phyloP scores from a whole-genome alignment of 2,329 filamentous ascomycete genomes.

The Trichoderma polysporum region DNA sequence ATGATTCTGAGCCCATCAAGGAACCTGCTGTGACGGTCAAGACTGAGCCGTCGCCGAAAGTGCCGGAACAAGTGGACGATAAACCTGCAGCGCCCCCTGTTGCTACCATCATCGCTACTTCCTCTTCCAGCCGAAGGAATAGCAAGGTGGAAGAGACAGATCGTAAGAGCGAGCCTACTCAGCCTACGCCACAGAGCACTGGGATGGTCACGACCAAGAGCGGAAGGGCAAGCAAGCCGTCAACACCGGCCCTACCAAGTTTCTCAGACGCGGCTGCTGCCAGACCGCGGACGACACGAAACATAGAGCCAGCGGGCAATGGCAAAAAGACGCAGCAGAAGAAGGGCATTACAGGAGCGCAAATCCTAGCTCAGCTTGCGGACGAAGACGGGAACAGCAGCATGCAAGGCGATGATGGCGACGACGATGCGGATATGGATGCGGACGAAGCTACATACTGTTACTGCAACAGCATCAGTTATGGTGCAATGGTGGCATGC shows the following conservation, averaged over 20 bases:
- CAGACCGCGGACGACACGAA: slow-evolving; percentile 55
- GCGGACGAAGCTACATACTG: slow-evolving; percentile 74
- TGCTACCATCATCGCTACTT: slow-evolving; percentile 30
- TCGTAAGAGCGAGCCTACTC: slow-evolving; percentile 47
- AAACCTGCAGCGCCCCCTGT: slow-evolving; percentile 19
- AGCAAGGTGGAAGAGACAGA: slow-evolving; percentile 40
- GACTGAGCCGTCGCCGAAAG: slow-evolving; percentile 36
- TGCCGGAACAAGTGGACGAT: slow-evolving; percentile 29
- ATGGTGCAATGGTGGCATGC: slow-evolving; percentile 82
- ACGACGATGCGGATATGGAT: slow-evolving; percentile 59
- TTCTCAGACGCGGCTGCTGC: slow-evolving; percentile 52
- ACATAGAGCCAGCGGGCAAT: slow-evolving; percentile 36
- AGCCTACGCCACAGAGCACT: slow-evolving; percentile 40
- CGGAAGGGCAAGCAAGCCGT: slow-evolving; percentile 65
- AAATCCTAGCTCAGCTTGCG: slow-evolving; percentile 34
- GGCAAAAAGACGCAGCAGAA: slow-evolving; percentile 61
- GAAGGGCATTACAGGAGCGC: slow-evolving; percentile 49
- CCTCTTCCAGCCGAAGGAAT: slow-evolving; percentile 43
- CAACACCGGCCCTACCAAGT: slow-evolving; percentile 59
- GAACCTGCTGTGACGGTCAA: slow-evolving; percentile 43
- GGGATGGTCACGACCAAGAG: slow-evolving; percentile 61
- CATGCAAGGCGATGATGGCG: slow-evolving; percentile 38
- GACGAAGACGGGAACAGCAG: slow-evolving; percentile 47
- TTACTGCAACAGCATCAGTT: slow-evolving; percentile 77
- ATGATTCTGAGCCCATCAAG: slow-evolving; percentile 51